Evolutionary conservation across 2,329 filamentous ascomycete genomes (phyloP).

Genomic region (Bipolaris bicolor): DNA sequence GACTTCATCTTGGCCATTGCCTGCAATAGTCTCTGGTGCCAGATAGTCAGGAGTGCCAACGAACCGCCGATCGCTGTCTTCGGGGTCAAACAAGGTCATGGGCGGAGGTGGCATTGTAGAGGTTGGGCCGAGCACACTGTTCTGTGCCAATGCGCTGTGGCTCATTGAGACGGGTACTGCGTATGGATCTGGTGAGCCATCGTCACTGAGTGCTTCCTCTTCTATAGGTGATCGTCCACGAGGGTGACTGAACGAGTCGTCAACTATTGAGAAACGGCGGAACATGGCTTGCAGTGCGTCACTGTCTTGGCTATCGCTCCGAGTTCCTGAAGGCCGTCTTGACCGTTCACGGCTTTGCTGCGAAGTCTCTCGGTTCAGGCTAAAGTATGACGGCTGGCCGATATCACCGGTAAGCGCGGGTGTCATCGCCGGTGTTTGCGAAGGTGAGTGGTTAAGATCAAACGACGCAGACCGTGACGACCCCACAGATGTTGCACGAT

Average conservation of each 20-base stretch:
- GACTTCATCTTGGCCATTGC: conserved; percentile 93
- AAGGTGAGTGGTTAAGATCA: conserved; percentile 82
- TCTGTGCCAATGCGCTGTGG: conserved; percentile 59
- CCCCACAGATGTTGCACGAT: conserved; percentile 79
- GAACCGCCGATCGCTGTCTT: conserved; percentile 90
- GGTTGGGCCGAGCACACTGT: conserved; percentile 64
- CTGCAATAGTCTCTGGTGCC: conserved; percentile 94
- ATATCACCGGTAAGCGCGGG: conserved; percentile 72
- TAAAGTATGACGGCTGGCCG: conserved; percentile 94
- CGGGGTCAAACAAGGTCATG: conserved; percentile 91
- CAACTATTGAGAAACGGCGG: conserved; percentile 65
- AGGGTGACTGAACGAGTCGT: conserved; percentile 53
- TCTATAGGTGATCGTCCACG: conserved; percentile 68
- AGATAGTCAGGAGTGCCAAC: conserved; percentile 97
- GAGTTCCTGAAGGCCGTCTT: conserved; percentile 75
- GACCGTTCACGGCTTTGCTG: conserved; percentile 65
- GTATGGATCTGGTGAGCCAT: conserved; percentile 77
- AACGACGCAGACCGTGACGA: conserved; percentile 95
- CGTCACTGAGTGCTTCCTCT: conserved; percentile 73
- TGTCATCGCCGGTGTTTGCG: conserved; percentile 83
- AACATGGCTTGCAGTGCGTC: conserved; percentile 85
- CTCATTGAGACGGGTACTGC: conserved; percentile 67
- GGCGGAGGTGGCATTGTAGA: conserved; percentile 87
- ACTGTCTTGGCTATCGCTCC: conserved; percentile 91
- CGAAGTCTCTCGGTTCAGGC: conserved; percentile 65